phyloP scores from a whole-genome alignment of 768 basidiomycete species.

The Tricholoma furcatifolium region DNA sequence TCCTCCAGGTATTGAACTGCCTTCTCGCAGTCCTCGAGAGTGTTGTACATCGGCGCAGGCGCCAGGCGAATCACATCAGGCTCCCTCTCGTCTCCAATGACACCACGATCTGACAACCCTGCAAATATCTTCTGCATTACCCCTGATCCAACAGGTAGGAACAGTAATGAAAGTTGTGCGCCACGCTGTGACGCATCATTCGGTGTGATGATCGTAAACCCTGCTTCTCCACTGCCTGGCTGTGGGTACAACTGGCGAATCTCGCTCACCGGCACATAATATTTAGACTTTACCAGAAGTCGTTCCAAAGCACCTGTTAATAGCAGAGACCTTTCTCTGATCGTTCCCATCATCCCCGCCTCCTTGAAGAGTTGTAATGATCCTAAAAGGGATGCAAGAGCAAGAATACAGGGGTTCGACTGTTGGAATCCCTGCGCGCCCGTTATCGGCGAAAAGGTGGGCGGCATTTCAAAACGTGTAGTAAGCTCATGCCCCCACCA shows the following conservation, averaged over 20 bases:
- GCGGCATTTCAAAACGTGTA: conserved; percentile 91
- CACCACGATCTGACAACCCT: conserved; percentile 62
- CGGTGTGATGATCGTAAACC: conserved; percentile 95
- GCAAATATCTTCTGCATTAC: conserved; percentile 73
- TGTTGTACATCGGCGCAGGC: conserved; percentile 87
- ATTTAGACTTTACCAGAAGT: conserved; percentile 58
- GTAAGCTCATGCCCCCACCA: conserved; percentile 96
- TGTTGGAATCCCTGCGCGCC: conserved; percentile 97
- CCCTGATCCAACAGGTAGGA: conserved; percentile 59
- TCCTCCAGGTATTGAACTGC: conserved; percentile 67
- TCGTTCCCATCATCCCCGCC: conserved; percentile 67
- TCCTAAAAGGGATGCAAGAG: conserved; percentile 77
- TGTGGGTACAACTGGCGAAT: conserved; percentile 27
- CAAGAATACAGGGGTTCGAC: conserved; percentile 88
- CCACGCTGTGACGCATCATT: conserved; percentile 64
- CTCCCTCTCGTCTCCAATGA: conserved; percentile 88
- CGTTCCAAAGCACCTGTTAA: conserved; percentile 74
- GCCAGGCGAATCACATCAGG: conserved; percentile 92
- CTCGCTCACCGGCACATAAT: conserved; percentile 52
- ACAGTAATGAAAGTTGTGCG: conserved; percentile 84
- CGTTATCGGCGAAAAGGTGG: conserved; percentile 74
- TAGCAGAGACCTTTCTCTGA: conserved; percentile 67
- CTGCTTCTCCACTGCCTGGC: conserved; percentile 27
- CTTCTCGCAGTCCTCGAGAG: conserved; percentile 70
- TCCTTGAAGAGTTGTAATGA: conserved; percentile 78